A percentile compares a stretch with the other conserved stretches of the same genome.
These are phyloP conservation scores for Mycocentrospora acerina DNA, from an alignment of 2,329 filamentous ascomycete genomes.

Conservation along the genomic window DNA sequence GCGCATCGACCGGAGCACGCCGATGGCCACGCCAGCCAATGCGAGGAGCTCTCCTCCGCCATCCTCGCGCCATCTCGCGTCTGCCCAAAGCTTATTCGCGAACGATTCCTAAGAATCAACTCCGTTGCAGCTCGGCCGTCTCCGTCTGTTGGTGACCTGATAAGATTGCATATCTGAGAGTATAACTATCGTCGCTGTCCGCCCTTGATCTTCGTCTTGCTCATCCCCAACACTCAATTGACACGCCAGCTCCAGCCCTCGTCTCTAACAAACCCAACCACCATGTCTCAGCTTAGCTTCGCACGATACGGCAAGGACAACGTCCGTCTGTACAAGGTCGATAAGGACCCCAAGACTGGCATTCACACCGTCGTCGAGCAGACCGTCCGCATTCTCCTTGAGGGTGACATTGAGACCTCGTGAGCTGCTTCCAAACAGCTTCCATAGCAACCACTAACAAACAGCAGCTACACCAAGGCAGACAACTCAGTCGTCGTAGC, in stretches of 20 bases:
- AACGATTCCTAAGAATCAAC: slow-evolving; percentile 28
- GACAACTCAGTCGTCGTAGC: slow-evolving; percentile 96
- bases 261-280: slow-evolving; percentile 11
- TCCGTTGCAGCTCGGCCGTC: slow-evolving; percentile 31
- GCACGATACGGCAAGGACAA: slow-evolving; percentile 95
- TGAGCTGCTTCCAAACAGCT: slow-evolving; percentile 46
- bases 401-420: slow-evolving; percentile 87
- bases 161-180: slow-evolving; percentile 25
- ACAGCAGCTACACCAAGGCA: slow-evolving; percentile 77
- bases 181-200: slow-evolving; percentile 32
- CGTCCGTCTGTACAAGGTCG: slow-evolving; percentile 94
- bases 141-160: slow-evolving; percentile 33
- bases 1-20: slow-evolving; percentile 35
- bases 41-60: slow-evolving; percentile 23
- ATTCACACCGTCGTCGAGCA: slow-evolving; percentile 89
- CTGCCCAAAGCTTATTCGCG: slow-evolving; percentile 24
- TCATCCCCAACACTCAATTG: slow-evolving; percentile 9
- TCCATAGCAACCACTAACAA: slow-evolving; percentile 14
- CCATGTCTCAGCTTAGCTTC: slow-evolving; percentile 52
- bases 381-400: slow-evolving; percentile 88
- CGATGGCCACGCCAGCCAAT: slow-evolving; percentile 36
- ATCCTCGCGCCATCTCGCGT: slow-evolving; percentile 23
- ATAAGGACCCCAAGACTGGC: slow-evolving; percentile 73
- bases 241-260: neutral
- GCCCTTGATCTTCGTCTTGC: slow-evolving; percentile 16